phyloP scores from a whole-genome alignment of 139 green algal genomes.

The Chlamydomonas schloesseri region DNA sequence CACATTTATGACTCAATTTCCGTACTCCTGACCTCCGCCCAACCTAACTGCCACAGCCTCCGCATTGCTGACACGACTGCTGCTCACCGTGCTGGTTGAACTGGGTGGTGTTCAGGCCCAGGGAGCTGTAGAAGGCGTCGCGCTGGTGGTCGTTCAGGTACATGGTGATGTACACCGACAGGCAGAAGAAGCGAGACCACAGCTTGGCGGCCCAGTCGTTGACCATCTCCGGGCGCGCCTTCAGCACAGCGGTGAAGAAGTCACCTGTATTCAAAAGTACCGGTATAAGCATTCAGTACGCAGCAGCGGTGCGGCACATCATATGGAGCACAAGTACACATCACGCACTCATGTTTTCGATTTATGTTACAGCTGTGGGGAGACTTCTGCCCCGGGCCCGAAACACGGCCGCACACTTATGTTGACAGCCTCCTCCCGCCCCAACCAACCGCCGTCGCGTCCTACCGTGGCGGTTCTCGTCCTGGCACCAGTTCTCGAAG shows the following conservation, averaged over 20 bases:
- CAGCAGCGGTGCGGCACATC: too few species aligned
- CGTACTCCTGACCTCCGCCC: too few species aligned
- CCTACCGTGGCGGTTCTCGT: constrained; percentile 82
- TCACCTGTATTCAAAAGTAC: too few species aligned
- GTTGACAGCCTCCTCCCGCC: neutral
- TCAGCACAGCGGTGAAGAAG: constrained; percentile 74
- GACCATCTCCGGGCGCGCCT: constrained; percentile 60
- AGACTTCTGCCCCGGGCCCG: too few species aligned
- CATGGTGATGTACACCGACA: constrained; percentile 99
- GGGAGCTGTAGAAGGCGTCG: constrained; percentile 91
- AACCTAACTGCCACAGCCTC: too few species aligned
- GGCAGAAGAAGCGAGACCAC: constrained; percentile 99
- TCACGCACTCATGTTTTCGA: too few species aligned
- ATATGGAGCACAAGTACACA: too few species aligned
- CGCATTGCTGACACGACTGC: neutral
- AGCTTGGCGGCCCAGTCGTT: constrained; percentile 82
- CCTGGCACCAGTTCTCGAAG: constrained; percentile 99
- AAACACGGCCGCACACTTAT: neutral
- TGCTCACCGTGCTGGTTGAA: constrained; percentile 95
- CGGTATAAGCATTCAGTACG: too few species aligned
- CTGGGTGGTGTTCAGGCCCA: constrained; percentile 95
- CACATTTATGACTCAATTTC: too few species aligned
- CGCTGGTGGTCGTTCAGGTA: constrained; percentile 99
- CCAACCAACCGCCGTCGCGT: neutral
- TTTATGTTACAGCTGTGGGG: too few species aligned